Percentiles rank a stretch among this genome's conserved stretches.
phyloP scores from a whole-genome alignment of 495 filamentous ascomycete genomes.

The Aspergillus bertholletiae region DNA sequence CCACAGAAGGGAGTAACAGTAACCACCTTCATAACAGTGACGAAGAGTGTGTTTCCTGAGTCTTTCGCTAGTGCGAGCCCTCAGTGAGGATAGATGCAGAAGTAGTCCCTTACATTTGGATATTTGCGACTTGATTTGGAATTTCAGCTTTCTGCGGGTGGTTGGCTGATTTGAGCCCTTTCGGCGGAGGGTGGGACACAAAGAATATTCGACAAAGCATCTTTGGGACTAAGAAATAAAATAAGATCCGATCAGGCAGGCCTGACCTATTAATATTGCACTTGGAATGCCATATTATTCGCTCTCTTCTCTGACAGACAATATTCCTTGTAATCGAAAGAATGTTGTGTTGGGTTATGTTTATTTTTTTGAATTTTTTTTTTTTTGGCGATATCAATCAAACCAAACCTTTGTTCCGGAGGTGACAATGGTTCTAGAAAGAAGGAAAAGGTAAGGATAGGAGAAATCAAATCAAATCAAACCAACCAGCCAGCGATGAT shows the following conservation, averaged over 20 bases:
- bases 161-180: not conserved
- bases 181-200: not conserved
- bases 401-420: no score
- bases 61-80: not conserved
- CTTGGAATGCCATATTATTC: not conserved
- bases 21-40: slow-evolving; percentile 21
- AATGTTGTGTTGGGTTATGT: no score
- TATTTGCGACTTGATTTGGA: not conserved
- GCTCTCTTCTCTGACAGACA: not conserved
- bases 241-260: slow-evolving; percentile 5
- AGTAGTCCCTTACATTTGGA: slow-evolving; percentile 5
- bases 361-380: no score
- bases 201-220: not conserved
- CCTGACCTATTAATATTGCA: not conserved
- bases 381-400: no score
- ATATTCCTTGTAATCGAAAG: not conserved
- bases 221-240: not conserved
- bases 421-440: no score
- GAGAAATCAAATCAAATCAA: not conserved
- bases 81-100: not conserved
- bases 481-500: not conserved
- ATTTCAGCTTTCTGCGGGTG: not conserved
- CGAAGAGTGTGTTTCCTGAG: slow-evolving; percentile 11
- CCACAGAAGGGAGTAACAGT: slow-evolving; percentile 1
- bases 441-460: no score